Percentiles rank a stretch among this genome's conserved stretches.
Evolutionary conservation across 176 grass and related monocot species (phyloP).

Genomic region (Aegilops sharonensis): DNA sequence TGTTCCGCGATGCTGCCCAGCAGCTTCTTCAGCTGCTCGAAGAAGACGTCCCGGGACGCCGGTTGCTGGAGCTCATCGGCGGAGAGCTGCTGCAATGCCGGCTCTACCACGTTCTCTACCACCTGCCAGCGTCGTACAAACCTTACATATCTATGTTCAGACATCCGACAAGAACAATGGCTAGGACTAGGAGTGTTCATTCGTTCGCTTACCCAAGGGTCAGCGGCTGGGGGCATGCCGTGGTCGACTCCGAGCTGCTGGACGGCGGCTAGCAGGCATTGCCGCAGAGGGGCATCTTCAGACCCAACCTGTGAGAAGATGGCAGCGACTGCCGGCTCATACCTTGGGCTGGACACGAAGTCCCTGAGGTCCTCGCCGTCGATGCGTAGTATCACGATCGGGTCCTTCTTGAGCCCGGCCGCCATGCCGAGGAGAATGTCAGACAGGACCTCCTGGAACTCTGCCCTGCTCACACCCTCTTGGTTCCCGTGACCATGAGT

Average conservation of each 20-base stretch:
- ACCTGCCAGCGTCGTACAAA: conserved; percentile 39
- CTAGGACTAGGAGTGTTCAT: neutral
- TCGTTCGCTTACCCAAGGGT: conserved; percentile 62
- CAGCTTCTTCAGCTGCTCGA: conserved; percentile 56
- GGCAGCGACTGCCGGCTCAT: conserved; percentile 50
- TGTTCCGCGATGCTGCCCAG: conserved; percentile 31
- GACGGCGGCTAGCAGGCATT: conserved; percentile 49
- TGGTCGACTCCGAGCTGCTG: conserved; percentile 64
- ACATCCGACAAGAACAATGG: neutral
- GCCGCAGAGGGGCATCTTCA: conserved; percentile 36
- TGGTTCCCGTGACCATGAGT: conserved; percentile 69
- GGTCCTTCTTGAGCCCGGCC: conserved; percentile 87
- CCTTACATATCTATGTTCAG: neutral
- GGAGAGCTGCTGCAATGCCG: conserved; percentile 45
- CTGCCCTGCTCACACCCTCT: conserved; percentile 71
- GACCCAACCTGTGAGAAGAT: conserved; percentile 49
- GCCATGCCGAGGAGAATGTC: conserved; percentile 86
- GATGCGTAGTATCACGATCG: conserved; percentile 83
- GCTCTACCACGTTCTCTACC: conserved; percentile 50
- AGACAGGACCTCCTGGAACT: conserved; percentile 65
- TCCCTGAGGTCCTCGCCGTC: conserved; percentile 91
- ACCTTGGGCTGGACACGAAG: conserved; percentile 47
- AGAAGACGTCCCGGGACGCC: conserved; percentile 51
- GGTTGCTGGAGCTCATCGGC: conserved; percentile 38
- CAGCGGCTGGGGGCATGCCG: conserved; percentile 77